Percentiles rank a stretch among this genome's conserved stretches.
These are phyloP conservation scores for Tricholoma saponaceum DNA, from an alignment of 768 basidiomycete genomes.

Conservation along the genomic window DNA sequence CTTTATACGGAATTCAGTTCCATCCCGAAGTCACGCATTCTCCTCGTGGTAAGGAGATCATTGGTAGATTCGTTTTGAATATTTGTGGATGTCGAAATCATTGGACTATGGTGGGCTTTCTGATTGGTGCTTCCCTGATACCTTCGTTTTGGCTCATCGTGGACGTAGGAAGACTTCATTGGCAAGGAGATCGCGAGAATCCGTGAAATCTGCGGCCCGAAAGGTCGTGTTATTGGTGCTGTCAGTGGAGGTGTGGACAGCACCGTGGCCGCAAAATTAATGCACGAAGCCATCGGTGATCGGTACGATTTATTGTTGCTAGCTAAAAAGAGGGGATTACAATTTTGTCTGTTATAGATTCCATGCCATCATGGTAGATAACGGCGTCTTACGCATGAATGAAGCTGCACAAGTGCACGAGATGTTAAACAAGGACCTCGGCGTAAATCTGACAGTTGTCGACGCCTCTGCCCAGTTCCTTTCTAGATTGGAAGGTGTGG, in stretches of 20 bases:
- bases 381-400: constrained; percentile 90
- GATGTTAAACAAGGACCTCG: constrained; percentile 91
- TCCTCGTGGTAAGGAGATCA: constrained; percentile 83
- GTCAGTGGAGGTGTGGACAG: constrained; percentile 98
- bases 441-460: constrained; percentile 93
- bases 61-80: constrained; percentile 76
- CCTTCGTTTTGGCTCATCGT: constrained; percentile 3
- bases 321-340: neutral
- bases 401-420: constrained; percentile 88
- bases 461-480: constrained; percentile 96
- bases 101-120: constrained; percentile 90
- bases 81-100: constrained; percentile 78
- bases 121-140: constrained; percentile 1
- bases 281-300: constrained; percentile 99
- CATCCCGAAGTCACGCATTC: constrained; percentile 99
- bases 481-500: constrained; percentile 79
- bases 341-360: constrained; percentile 50
- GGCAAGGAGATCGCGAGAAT: constrained; percentile 95
- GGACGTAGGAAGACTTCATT: constrained; percentile 86
- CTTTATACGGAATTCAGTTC: constrained; percentile 96
- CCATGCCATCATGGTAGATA: constrained; percentile 99
- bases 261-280: constrained; percentile 96
- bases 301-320: constrained; percentile 45
- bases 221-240: constrained; percentile 95
- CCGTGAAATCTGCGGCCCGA: constrained; percentile 88